Evolutionary conservation across 768 basidiomycete genomes (phyloP), one percentile per base, ranked within the genome.

Genomic region (Boletus rubescentipes): DNA sequence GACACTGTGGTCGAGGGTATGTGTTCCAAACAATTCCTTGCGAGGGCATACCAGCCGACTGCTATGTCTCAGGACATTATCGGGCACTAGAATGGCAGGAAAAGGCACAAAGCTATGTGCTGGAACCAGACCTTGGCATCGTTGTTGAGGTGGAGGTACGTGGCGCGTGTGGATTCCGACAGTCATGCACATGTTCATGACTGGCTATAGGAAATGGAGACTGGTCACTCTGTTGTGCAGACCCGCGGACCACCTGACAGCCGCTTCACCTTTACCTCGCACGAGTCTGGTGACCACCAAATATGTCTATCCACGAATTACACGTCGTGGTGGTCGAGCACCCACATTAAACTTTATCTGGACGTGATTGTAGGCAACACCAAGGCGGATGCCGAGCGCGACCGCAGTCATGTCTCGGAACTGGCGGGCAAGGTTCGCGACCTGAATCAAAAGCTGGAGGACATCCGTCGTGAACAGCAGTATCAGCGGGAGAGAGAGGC

Each of bases 401-500:
- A 96, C 74, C 81, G 92, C 29, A 83, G 81, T 10, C 93, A 95
- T 69, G 84, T 95, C 26, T 87, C 86, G 4, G 86, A 90, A 62
- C 75, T 95, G 34, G 87, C 91, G 0, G 67, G 79, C 44, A 93
- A 92, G 72, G 79, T 99, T 51, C 86, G 92, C 26, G 97, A 98
- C 64, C 77, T 99, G 57, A 99, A 98, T 73, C 81, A 85, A 65
- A 96, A 93, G 71, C 78, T 99, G 45, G 91, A 91, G 70, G 93
- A 96, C 63, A 89, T 98, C 51, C 80, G 93, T 42, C 79, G 93
- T 23, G 97, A 98, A 73, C 97, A 99, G 74, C 91, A 95, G 72
- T 99, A 98, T 68, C 96, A 98, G 76, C 81, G 97, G 39, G 96
- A 99, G 74, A 78, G 97, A 60, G 97, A 99, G 73, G 79, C 90